These are phyloP conservation scores for Penicillium paradoxum DNA, from an alignment of 495 filamentous ascomycete genomes.

Conservation along the genomic window DNA sequence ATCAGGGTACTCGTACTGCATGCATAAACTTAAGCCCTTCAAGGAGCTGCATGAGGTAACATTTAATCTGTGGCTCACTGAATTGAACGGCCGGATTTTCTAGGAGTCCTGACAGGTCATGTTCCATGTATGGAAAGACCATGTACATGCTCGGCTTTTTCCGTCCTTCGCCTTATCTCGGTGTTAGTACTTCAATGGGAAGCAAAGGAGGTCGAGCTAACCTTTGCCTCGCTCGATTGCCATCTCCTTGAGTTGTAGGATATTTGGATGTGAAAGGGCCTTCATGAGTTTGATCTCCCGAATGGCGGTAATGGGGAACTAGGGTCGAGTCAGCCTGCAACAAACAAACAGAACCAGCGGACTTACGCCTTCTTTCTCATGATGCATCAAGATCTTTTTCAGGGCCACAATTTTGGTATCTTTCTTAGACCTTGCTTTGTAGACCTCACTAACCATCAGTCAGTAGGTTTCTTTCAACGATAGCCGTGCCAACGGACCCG, in stretches of 20 bases:
- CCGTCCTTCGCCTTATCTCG: conserved; percentile 57
- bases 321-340: conserved; percentile 5
- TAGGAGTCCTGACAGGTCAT: conserved; percentile 91
- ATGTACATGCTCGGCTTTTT: conserved; percentile 93
- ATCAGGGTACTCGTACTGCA: conserved; percentile 43
- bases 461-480: conserved; percentile 4
- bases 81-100: conserved; percentile 90
- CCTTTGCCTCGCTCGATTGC: conserved; percentile 77
- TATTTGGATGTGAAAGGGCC: conserved; percentile 82
- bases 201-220: conserved; percentile 19
- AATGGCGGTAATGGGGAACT: conserved; percentile 95
- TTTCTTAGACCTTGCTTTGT: conserved; percentile 75
- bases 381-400: conserved; percentile 97
- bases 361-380: conserved; percentile 86
- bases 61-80: conserved; percentile 88
- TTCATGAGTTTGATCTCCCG: conserved; percentile 98
- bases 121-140: conserved; percentile 98
- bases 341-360: neutral
- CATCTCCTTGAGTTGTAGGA: conserved; percentile 90
- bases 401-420: conserved; percentile 72
- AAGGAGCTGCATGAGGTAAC: conserved; percentile 91
- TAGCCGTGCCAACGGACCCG: conserved; percentile 52
- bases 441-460: conserved; percentile 65
- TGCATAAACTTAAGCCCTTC: conserved; percentile 88
- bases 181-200: conserved; percentile 8